A percentile compares a stretch with the other conserved stretches of the same genome.
Evolutionary conservation across 1,139 yeast genomes (phyloP).

Genomic region (Suhomyces atakaporum): DNA sequence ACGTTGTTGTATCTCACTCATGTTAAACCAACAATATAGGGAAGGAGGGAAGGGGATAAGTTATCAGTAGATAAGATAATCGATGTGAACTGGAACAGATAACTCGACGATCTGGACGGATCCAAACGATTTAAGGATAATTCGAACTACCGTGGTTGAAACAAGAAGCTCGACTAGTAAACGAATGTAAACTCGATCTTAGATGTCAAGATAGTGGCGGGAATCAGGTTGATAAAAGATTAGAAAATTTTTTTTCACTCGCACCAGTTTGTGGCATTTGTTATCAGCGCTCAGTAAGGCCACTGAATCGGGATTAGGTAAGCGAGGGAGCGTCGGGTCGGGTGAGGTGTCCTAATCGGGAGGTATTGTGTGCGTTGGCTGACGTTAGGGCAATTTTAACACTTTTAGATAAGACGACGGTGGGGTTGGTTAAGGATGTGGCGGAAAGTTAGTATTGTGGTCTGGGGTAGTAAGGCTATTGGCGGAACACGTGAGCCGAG

Average conservation of each 20-base stretch:
- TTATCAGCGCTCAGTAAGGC: slow-evolving; percentile 11
- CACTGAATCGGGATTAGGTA: slow-evolving; percentile 1
- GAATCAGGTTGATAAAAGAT: slow-evolving; percentile 12
- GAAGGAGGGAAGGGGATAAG: no score
- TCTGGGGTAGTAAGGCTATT: no score
- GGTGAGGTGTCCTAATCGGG: not conserved
- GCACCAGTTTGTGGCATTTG: slow-evolving; percentile 13
- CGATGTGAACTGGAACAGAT: not conserved
- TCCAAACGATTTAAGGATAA: no score
- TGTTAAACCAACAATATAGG: no score
- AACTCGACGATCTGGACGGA: slow-evolving; percentile 1
- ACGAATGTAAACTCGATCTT: slow-evolving; percentile 4
- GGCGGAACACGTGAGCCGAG: no score
- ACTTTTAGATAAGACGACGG: no score
- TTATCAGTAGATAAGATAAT: not conserved
- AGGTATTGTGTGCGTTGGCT: not conserved
- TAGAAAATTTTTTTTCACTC: slow-evolving; percentile 14
- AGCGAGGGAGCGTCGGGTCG: slow-evolving; percentile 1
- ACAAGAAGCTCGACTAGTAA: not conserved
- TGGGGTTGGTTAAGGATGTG: no score
- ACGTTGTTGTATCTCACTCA: slow-evolving; percentile 38
- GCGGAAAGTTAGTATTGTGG: not conserved
- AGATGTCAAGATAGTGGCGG: slow-evolving; percentile 9
- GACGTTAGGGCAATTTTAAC: no score
- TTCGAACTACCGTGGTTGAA: no score